Evolutionary conservation across 2,329 filamentous ascomycete genomes (phyloP), one percentile per base, ranked within the genome.

Genomic region (Stachybotrys chlorohalonatus): DNA sequence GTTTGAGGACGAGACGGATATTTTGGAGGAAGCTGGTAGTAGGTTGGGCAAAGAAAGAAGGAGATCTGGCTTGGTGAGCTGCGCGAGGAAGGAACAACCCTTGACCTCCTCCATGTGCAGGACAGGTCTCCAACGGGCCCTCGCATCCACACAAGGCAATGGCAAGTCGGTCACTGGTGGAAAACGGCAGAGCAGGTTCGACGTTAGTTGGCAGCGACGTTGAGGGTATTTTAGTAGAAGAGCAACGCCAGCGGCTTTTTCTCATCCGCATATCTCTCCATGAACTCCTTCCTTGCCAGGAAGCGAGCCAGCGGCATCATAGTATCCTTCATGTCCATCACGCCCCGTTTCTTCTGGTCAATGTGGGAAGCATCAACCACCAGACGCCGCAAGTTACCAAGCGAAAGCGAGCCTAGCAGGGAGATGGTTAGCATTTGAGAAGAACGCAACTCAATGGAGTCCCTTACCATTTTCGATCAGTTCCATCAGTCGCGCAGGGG

Each of bases 241-340:
- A 89, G 66, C 64, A 89, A 66, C 51, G 79, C 79, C 63, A 88
- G 62, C 61, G 81, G 71, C 62, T 76, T 79, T 61, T 83, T 79
- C 55, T 79, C 75, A 53, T 79, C 79, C 30, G 71, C 75, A 64
- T 90, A 95, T 58, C 84, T 79, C 52, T 84, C 83, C 68, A 84
- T 86, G 61, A 96, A 80, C 63, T 89, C 85, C 15, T 82, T 74
- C 54, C 84, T 78, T 39, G 85, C 81, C 52, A 99, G 74, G 66
- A 95, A 83, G 57, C 83, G 81, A 49, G 90, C 81, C 51, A 97
- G 78, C 7, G 90, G 89, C 64, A 91, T 78, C 74, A 92, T 86
- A 0, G 90, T 90, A 57, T 99, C 94, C 70, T 89, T 90, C 90
- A 97, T 96, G 66, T 97, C 94, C 69, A 96, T 83, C 59, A 99